Base-by-base conservation (phyloP, 176 grass and related monocot species). In the Olyra latifolia region DNA sequence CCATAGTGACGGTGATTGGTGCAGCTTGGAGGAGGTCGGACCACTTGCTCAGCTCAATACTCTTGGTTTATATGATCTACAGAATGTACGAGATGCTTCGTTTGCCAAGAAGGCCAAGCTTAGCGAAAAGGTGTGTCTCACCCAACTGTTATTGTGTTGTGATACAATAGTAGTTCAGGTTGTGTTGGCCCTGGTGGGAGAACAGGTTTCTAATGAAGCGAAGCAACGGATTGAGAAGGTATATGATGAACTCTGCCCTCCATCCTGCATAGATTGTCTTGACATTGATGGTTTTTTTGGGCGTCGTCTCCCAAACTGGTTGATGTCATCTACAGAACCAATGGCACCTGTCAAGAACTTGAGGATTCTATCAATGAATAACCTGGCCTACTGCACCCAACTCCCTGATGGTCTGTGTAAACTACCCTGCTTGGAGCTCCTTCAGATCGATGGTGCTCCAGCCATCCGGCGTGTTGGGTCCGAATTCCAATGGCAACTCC, bases 281-380 rank as follows among this genome's bases (percentile, higher is more conserved):
- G 1, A 0, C 1, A 84, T 91, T 43, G 0, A 0, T 0, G 89
- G 80, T 3, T 91, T 80, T 48, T 78, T 69, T 68, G 89, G 89
- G 4, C 8, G 6, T 15, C 59, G 55, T 10, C 52, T 71, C 29
- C 84, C 84, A 57, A 40, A 15, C 8, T 86, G 84, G 84, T 55
- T 79, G 47, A 62, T 43, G 10, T 78, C 44, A 2, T 9, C 65
- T 62, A n/a, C n/a, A n/a, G n/a, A n/a, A n/a, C n/a, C n/a, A n/a
- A n/a, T n/a, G n/a, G n/a, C n/a, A n/a, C n/a, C n/a, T n/a, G n/a
- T n/a, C n/a, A n/a, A n/a, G n/a, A n/a, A n/a, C n/a, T n/a, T n/a
- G n/a, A n/a, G n/a, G n/a, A n/a, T n/a, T n/a, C n/a, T n/a, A n/a
- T n/a, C n/a, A n/a, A n/a, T n/a, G n/a, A n/a, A n/a, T n/a, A n/a